Percentiles rank a stretch among this genome's conserved stretches.
These are phyloP conservation scores for Pleurotus giganteus DNA, from an alignment of 768 basidiomycete genomes.

Conservation along the genomic window DNA sequence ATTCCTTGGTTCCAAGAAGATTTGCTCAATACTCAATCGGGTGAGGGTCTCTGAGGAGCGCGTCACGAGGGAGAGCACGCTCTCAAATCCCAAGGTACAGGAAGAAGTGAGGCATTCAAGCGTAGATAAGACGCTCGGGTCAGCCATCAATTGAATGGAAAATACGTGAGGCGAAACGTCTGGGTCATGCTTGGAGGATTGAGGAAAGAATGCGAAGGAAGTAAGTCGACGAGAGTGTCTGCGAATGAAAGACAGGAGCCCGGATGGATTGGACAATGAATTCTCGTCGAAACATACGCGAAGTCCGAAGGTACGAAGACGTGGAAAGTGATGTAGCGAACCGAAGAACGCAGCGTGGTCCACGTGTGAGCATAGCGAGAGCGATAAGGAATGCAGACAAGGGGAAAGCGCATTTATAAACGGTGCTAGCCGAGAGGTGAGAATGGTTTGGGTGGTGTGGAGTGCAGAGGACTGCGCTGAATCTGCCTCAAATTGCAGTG, in stretches of 20 bases:
- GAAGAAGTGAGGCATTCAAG: background rate
- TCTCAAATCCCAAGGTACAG: background rate
- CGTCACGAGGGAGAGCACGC: background rate
- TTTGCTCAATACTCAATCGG: background rate
- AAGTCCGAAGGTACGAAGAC: constrained; percentile 21
- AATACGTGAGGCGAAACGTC: background rate
- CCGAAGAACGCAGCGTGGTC: constrained; percentile 33
- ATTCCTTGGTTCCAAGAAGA: background rate
- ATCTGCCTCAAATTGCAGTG: constrained; percentile 17
- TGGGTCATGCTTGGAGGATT: background rate
- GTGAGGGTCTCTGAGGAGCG: background rate
- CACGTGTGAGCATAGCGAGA: constrained; percentile 28
- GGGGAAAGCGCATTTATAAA: too few species aligned
- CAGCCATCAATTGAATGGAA: background rate
- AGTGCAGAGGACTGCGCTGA: constrained; percentile 27
- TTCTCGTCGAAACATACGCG: constrained; percentile 20
- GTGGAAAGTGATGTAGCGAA: constrained; percentile 23
- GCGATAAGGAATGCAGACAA: constrained; percentile 25
- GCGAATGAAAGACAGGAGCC: constrained; percentile 19
- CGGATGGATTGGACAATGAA: constrained; percentile 23
- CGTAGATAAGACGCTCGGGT: background rate
- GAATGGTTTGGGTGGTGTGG: too few species aligned
- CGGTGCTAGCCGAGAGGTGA: too few species aligned
- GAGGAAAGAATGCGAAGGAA: background rate
- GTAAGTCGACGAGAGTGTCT: background rate